Conservation (phyloP, 2,329 filamentous ascomycete species). For the Claviceps fusiformis region DNA sequence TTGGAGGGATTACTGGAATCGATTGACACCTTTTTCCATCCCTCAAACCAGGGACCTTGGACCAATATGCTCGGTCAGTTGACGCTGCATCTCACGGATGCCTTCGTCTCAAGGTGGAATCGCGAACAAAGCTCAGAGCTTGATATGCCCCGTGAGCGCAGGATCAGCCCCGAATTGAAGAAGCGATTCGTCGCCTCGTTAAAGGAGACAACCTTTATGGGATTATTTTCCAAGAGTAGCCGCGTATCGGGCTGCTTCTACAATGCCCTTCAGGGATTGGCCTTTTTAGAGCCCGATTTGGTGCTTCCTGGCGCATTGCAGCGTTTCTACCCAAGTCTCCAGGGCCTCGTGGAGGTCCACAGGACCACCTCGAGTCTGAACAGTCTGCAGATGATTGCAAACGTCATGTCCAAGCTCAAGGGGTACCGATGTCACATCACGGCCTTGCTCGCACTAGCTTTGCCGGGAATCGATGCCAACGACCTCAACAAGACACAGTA, state of each 20-base stretch:
- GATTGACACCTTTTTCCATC: constrained; percentile 96
- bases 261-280: constrained; percentile 75
- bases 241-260: constrained; percentile 87
- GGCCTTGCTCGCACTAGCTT: constrained; percentile 75
- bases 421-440: constrained; percentile 96
- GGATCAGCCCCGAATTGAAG: constrained; percentile 69
- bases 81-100: constrained; percentile 83
- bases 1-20: constrained; percentile 88
- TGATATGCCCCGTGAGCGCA: constrained; percentile 67
- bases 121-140: constrained; percentile 87
- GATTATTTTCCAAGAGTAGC: constrained; percentile 88
- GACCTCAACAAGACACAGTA: constrained; percentile 94
- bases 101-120: constrained; percentile 97
- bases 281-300: constrained; percentile 80
- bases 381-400: constrained; percentile 81
- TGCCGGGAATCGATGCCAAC: constrained; percentile 95
- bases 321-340: constrained; percentile 91
- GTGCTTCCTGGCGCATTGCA: constrained; percentile 89
- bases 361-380: constrained; percentile 87
- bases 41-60: constrained; percentile 89
- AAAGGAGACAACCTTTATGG: constrained; percentile 93
- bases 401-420: constrained; percentile 82
- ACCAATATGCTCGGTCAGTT: constrained; percentile 81
- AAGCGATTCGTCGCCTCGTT: constrained; percentile 79
- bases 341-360: constrained; percentile 93